phyloP scores from a whole-genome alignment of 164 flowering plant genomes.

The Aristolochia contorta region DNA sequence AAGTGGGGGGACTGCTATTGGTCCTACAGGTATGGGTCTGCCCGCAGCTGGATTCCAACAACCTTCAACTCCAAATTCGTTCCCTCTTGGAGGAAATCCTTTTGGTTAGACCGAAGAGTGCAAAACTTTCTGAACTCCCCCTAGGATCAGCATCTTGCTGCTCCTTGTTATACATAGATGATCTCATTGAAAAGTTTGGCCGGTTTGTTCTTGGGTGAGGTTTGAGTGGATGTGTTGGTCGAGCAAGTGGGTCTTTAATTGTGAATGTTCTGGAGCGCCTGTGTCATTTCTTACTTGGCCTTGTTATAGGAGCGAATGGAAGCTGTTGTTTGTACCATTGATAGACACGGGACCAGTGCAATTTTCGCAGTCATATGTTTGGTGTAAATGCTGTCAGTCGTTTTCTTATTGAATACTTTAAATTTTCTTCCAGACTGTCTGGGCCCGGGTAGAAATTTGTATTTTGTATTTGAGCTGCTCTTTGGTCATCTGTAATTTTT shows the following conservation, averaged over 20 bases:
- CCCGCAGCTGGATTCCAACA: constrained; percentile 11
- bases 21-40: constrained; percentile 5
- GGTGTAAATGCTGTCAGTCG: constrained; percentile 1
- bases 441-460: background rate
- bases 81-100: constrained; percentile 55
- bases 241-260: background rate
- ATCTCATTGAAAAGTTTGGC: constrained; percentile 8
- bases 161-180: constrained; percentile 1
- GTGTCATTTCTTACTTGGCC: background rate
- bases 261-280: background rate
- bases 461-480: background rate
- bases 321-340: background rate
- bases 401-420: background rate
- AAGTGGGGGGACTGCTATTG: constrained; percentile 9
- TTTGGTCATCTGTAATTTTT: constrained; percentile 2
- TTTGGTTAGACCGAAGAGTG: constrained; percentile 39
- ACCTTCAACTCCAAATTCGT: constrained; percentile 25
- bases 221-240: constrained; percentile 4
- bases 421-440: background rate
- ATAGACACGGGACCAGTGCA: background rate
- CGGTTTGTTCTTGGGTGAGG: constrained; percentile 10
- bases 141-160: constrained; percentile 6
- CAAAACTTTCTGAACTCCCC: constrained; percentile 1
- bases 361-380: background rate
- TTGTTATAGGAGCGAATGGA: background rate